phyloP scores from a whole-genome alignment of 768 basidiomycete genomes.

The Phanerodontia chrysosporium region DNA sequence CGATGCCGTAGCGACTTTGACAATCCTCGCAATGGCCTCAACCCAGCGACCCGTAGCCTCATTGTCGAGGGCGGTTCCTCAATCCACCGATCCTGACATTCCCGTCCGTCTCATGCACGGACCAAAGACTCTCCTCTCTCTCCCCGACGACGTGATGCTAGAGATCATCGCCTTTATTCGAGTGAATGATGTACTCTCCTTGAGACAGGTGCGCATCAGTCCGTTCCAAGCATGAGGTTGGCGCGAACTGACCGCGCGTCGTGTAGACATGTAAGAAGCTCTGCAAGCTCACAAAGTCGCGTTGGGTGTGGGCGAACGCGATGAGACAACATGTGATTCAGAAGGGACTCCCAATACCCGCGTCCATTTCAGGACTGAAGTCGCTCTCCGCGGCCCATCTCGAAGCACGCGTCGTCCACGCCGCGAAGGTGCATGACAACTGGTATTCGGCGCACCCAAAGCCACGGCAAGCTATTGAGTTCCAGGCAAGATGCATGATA shows the following conservation, averaged over 20 bases:
- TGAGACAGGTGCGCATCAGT: conserved; percentile 27
- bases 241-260: background rate
- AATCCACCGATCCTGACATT: background rate
- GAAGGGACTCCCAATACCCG: conserved; percentile 30
- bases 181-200: conserved; percentile 28
- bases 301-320: conserved; percentile 35
- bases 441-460: conserved; percentile 28
- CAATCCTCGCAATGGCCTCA: background rate
- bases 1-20: background rate
- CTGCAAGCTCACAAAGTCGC: conserved; percentile 27
- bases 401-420: conserved; percentile 31
- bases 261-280: conserved; percentile 26
- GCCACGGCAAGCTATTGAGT: conserved; percentile 20
- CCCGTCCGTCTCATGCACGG: background rate
- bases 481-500: conserved; percentile 14
- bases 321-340: conserved; percentile 30
- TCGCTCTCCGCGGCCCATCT: conserved; percentile 28
- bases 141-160: conserved; percentile 32
- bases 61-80: background rate
- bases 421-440: conserved; percentile 31
- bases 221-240: no score
- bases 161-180: conserved; percentile 28
- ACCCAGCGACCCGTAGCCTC: background rate
- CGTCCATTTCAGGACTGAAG: conserved; percentile 24
- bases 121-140: conserved; percentile 14